Conservation (phyloP, 306 rosid species). For the Abrus pulchellus region DNA sequence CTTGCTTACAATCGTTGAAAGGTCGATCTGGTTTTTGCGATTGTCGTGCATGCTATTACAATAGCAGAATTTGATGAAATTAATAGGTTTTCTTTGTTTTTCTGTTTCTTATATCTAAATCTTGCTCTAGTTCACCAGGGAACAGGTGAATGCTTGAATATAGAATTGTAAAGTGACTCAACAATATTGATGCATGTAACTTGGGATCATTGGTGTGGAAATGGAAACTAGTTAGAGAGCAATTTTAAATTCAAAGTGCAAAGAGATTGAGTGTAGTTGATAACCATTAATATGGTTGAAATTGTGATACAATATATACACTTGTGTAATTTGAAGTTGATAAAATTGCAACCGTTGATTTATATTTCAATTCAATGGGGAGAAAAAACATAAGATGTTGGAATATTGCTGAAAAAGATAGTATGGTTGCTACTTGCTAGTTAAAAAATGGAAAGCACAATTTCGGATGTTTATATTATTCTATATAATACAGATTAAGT, state of each 20-base stretch:
- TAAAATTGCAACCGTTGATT: not conserved
- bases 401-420: not conserved
- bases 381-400: not conserved
- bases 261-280: not conserved
- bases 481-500: constrained; percentile 46
- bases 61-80: not conserved
- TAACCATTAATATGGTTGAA: not conserved
- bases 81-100: constrained; percentile 2
- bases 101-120: constrained; percentile 1
- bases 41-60: not conserved
- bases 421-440: not conserved
- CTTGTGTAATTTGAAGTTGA: not conserved
- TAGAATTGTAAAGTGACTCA: not conserved
- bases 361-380: constrained; percentile 6
- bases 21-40: not conserved
- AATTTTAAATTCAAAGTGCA: not conserved
- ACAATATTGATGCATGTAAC: not conserved
- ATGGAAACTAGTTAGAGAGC: not conserved
- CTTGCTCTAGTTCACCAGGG: not conserved
- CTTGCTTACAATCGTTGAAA: not conserved
- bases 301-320: not conserved
- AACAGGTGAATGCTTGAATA: constrained; percentile 6
- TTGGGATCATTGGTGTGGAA: constrained; percentile 2
- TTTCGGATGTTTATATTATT: constrained; percentile 22
- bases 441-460: constrained; percentile 1